Evolutionary conservation across 2,329 filamentous ascomycete genomes (phyloP).

Genomic region (Trichophyton schoenleinii): DNA sequence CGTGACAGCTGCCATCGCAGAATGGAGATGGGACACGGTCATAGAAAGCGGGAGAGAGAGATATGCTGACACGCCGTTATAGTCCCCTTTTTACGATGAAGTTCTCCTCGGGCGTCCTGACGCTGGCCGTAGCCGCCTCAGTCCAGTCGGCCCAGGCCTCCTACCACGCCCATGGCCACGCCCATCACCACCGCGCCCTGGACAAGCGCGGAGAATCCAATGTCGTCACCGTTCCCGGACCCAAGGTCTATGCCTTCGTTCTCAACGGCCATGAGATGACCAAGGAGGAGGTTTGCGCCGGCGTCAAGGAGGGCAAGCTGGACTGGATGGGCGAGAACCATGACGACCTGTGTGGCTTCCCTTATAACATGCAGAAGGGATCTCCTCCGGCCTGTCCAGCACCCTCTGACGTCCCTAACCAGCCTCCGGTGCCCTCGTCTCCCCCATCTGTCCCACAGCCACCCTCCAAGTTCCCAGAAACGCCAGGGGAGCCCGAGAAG

Average conservation of each 20-base stretch:
- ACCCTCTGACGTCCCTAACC: slow-evolving; percentile 7
- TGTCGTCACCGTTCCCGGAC: slow-evolving; percentile 38
- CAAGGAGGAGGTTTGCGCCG: slow-evolving; percentile 53
- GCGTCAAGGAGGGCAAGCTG: slow-evolving; percentile 55
- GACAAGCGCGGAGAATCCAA: slow-evolving; percentile 32
- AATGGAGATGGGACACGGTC: too few species aligned
- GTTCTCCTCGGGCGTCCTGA: slow-evolving; percentile 25
- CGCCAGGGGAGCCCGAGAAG: slow-evolving; percentile 3
- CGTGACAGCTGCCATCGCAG: too few species aligned
- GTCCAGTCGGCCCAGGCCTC: slow-evolving; percentile 12
- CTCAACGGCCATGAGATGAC: slow-evolving; percentile 52
- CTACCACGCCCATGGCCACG: slow-evolving; percentile 29
- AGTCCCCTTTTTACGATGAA: slow-evolving; percentile 23
- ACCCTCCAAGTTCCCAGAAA: background rate
- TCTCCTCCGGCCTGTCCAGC: background rate
- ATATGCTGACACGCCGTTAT: too few species aligned
- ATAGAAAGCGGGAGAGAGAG: too few species aligned
- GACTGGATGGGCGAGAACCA: slow-evolving; percentile 53
- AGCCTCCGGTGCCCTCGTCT: slow-evolving; percentile 6
- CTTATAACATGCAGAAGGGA: background rate
- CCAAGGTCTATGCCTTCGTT: slow-evolving; percentile 59
- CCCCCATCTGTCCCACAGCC: background rate
- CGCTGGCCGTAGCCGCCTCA: slow-evolving; percentile 31
- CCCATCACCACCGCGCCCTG: slow-evolving; percentile 27
- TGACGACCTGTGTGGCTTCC: slow-evolving; percentile 37